Evolutionary conservation across 768 basidiomycete genomes (phyloP), one percentile per base, ranked within the genome.

Genomic region (Pleurotus ostreatus): DNA sequence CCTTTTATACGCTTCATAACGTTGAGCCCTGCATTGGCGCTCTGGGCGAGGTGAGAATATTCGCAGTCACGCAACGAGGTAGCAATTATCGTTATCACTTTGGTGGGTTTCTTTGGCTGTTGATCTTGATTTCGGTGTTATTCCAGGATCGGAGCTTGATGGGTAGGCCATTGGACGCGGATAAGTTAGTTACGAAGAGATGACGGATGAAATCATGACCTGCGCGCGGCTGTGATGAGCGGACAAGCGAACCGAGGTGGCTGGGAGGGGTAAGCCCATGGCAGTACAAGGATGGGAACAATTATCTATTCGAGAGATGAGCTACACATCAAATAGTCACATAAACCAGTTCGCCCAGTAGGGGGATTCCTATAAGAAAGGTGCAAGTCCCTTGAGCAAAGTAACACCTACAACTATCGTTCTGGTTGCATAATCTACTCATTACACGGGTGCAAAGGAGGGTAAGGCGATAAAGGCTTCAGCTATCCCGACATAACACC

Each of bases 31-130:
- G 39, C 37, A 53, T 41, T 53, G 51, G 51, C 51, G 20, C 20
- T 53, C 41, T 53, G 51, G 51, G 38, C 51, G 38, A 53, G 51
- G 51, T 53, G 51, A 39, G 51, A 53, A 53, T n/a, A 39, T 53
- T n/a, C 3, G 15, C 37, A 18, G 51, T 53, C 37, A 53, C 51
- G 22, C n/a, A 53, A 25, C 39, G 20, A 23, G 51, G 39, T 30
- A 43, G 34, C 25, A 34, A 53, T 26, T 53, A 53, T 53, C 39
- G 51, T 53, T 53, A 53, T 53, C 51, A 43, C 51, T 23, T 53
- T 41, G 39, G 37, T 41, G 39, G 22, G 39, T 37, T 37, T 5
- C 15, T 18, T 40, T n/a, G 39, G 18, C 34, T 41, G 22, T 20
- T 38, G 41, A 53, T 53, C 51, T 53, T 30, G 51, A 53, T 53